These are phyloP conservation scores for Yarrowia bubula DNA, from an alignment of 805 yeast genomes.

Conservation along the genomic window DNA sequence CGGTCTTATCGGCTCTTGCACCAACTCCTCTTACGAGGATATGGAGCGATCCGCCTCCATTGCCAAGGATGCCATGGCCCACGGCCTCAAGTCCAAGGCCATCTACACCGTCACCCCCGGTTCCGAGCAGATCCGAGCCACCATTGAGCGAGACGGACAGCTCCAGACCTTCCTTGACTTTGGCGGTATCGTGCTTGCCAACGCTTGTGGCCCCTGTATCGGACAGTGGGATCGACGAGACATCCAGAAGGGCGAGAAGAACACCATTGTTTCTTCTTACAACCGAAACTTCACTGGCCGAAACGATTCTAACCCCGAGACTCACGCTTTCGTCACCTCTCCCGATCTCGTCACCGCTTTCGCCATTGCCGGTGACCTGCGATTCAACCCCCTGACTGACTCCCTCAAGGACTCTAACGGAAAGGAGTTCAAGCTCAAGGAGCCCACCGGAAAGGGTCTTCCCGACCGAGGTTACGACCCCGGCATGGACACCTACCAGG, in stretches of 20 bases:
- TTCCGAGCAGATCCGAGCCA: constrained; percentile 97
- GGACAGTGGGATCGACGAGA: constrained; percentile 99
- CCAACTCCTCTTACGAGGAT: constrained; percentile 97
- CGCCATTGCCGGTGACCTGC: constrained; percentile 93
- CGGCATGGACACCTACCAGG: constrained; percentile 95
- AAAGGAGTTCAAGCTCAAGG: constrained; percentile 80
- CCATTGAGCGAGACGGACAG: constrained; percentile 95
- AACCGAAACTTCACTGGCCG: constrained; percentile 98
- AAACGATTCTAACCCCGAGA: constrained; percentile 97
- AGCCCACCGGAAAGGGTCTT: constrained; percentile 87
- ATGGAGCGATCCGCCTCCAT: constrained; percentile 96
- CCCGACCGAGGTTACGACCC: constrained; percentile 87
- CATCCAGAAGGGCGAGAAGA: constrained; percentile 88
- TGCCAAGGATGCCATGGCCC: constrained; percentile 83
- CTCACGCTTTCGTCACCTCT: constrained; percentile 95
- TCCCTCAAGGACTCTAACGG: constrained; percentile 85
- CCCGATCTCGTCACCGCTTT: constrained; percentile 95
- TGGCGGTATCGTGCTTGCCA: constrained; percentile 93
- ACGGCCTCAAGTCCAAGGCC: constrained; percentile 88
- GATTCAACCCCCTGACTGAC: constrained; percentile 94
- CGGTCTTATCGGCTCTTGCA: constrained; percentile 97
- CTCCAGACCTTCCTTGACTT: constrained; percentile 82
- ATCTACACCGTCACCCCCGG: constrained; percentile 96
- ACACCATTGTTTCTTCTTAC: constrained; percentile 95
- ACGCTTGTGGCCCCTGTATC: constrained; percentile 99